Percentiles rank a stretch among this genome's conserved stretches.
Conservation (phyloP, 345 rosid species). For the Rhizophora mangle region DNA sequence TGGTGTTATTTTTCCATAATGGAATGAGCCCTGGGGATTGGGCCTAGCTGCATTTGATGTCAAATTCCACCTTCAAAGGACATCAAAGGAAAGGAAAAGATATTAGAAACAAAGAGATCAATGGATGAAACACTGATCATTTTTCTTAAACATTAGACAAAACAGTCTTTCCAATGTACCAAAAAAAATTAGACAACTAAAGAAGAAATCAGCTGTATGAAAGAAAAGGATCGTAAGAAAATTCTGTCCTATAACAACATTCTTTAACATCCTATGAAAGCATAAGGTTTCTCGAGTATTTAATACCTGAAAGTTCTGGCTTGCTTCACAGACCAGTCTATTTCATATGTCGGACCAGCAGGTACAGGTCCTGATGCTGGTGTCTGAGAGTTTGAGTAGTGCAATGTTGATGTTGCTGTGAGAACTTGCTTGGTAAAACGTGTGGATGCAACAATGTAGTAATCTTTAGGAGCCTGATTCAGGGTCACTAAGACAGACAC, state of each 20-base stretch:
- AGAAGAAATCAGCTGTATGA: no score
- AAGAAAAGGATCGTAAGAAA: no score
- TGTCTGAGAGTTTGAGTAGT: slow-evolving; percentile 55
- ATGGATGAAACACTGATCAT: neutral
- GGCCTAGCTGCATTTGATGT: slow-evolving; percentile 94
- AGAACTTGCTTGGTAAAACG: slow-evolving; percentile 47
- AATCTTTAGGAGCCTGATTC: slow-evolving; percentile 71
- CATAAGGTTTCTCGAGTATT: neutral
- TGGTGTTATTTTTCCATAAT: slow-evolving; percentile 61
- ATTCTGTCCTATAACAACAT: no score
- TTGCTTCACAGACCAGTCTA: slow-evolving; percentile 79
- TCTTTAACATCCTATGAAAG: neutral
- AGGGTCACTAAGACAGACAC: slow-evolving; percentile 66
- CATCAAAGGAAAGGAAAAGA: neutral
- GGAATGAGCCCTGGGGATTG: slow-evolving; percentile 95
- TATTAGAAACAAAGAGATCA: neutral
- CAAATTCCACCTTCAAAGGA: slow-evolving; percentile 65
- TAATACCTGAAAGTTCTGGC: slow-evolving; percentile 72
- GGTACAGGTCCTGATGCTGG: slow-evolving; percentile 70
- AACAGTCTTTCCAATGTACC: no score
- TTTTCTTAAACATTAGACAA: no score
- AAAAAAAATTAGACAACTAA: no score
- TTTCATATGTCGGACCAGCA: slow-evolving; percentile 42
- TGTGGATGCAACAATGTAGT: slow-evolving; percentile 72
- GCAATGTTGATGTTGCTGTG: slow-evolving; percentile 54